Evolutionary conservation across 2,329 filamentous ascomycete species (phyloP), one percentile per base, ranked within the genome.

Genomic region (Epichloe coenophiala): DNA sequence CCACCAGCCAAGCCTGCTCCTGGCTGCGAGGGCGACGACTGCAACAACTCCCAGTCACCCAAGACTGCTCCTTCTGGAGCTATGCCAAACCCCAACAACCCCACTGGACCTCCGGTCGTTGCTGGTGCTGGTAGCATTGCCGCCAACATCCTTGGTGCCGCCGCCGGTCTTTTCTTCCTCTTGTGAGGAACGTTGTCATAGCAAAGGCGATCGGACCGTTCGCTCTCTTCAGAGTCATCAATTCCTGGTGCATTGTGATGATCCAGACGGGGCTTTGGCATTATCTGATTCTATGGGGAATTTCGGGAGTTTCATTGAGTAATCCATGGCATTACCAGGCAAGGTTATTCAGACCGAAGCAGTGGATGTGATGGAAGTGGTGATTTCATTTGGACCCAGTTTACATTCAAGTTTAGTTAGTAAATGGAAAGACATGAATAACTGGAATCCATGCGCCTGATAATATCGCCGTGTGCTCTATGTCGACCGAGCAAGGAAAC

Each of bases 161-260:
- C 58, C 23, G 59, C 54, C 11, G 59, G 55, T 48, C 47, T 61
- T 40, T 49, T 53, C 35, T 51, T 61, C 39, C 41, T 61, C 44
- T 49, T 61, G 51, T 61, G 58, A 56, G 15, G 35, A 17, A 41
- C 4, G 27, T 7, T 31, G 15, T 8, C 3, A 23, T 19, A 13
- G 9, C 3, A 36, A 5, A 21, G 15, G n/a, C n/a, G 23, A 13
- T 9, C 23, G 23, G 41, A 13, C 41, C 7, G 41, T 15, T 31
- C 17, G 19, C 19, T 21, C 41, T 43, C 5, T 27, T 17, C 21
- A 27, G 41, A 43, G 11, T 15, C 11, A 31, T 27, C 5, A 43
- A 1, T 31, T 9, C 9, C 4, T 31, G 41, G 13, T 35, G 8
- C 13, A 11, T 35, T 13, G 27, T 40, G 11, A 42, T 5, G 38